Percentiles rank a stretch among this genome's conserved stretches.
These are phyloP conservation scores for Penicillium lividum DNA, from an alignment of 495 filamentous ascomycete species.

Conservation along the genomic window DNA sequence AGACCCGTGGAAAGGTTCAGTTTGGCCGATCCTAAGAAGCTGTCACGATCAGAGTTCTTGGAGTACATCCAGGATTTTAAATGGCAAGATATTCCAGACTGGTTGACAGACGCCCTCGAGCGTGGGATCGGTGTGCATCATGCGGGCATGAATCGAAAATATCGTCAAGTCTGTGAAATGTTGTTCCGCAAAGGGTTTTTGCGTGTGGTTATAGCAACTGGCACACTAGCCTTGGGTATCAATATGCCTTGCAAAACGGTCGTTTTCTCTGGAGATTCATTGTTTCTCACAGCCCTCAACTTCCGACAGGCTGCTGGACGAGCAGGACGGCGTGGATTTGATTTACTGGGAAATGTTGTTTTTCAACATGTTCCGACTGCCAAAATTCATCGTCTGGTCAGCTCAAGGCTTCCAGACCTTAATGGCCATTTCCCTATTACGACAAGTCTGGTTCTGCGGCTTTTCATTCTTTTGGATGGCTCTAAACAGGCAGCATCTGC, in stretches of 20 bases:
- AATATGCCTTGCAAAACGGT: conserved; percentile 87
- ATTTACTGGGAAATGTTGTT: conserved; percentile 77
- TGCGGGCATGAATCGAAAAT: conserved; percentile 73
- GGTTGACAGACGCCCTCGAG: conserved; percentile 55
- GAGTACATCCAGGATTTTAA: conserved; percentile 46
- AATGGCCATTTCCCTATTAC: conserved; percentile 79
- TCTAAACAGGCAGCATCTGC: conserved; percentile 63
- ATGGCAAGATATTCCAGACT: conserved; percentile 41
- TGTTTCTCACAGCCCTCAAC: conserved; percentile 71
- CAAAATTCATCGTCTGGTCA: conserved; percentile 64
- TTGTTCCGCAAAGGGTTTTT: conserved; percentile 74
- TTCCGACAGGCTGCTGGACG: conserved; percentile 76
- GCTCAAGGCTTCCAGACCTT: conserved; percentile 68
- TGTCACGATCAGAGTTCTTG: conserved; percentile 53
- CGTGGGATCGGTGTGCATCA: conserved; percentile 77
- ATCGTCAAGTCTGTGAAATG: conserved; percentile 59
- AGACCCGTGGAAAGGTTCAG: conserved; percentile 61
- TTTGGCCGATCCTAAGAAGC: conserved; percentile 62
- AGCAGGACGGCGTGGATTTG: conserved; percentile 78
- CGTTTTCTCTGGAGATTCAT: conserved; percentile 71
- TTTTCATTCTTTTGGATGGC: conserved; percentile 66
- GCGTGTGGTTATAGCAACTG: conserved; percentile 73
- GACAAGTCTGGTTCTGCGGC: conserved; percentile 67
- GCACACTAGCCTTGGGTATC: conserved; percentile 74
- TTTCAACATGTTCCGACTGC: conserved; percentile 60